These are phyloP conservation scores for Vinca minor DNA, from an alignment of 257 asterid species.

Conservation along the genomic window DNA sequence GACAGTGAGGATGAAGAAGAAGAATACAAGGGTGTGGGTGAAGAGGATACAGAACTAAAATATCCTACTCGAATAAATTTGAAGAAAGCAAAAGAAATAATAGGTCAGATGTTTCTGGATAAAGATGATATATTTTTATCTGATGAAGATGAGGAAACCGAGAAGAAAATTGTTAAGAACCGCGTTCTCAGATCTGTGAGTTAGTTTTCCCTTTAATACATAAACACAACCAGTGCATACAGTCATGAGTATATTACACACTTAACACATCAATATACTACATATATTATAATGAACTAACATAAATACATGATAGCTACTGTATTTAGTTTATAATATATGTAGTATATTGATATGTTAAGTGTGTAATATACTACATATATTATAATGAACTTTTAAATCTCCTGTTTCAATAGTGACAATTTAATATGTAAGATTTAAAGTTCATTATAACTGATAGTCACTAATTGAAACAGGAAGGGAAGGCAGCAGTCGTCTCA, in stretches of 20 bases:
- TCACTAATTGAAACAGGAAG: constrained; percentile 42
- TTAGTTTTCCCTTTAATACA: constrained; percentile 2
- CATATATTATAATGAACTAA: too few relatives aligned
- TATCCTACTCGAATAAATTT: constrained; percentile 36
- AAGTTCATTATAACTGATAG: background rate
- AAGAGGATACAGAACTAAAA: constrained; percentile 31
- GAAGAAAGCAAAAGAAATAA: constrained; percentile 65
- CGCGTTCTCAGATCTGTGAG: constrained; percentile 54
- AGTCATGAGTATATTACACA: too few relatives aligned
- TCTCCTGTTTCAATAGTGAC: too few relatives aligned
- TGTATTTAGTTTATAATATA: too few relatives aligned
- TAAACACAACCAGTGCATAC: background rate
- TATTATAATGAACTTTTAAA: too few relatives aligned
- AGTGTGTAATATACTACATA: too few relatives aligned
- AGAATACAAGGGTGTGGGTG: constrained; percentile 34
- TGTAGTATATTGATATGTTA: too few relatives aligned
- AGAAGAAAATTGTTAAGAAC: constrained; percentile 40
- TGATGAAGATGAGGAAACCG: constrained; percentile 64
- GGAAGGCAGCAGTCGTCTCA: constrained; percentile 34
- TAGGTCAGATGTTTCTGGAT: constrained; percentile 52
- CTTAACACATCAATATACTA: too few relatives aligned
- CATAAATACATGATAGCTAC: too few relatives aligned
- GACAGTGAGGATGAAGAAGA: constrained; percentile 46
- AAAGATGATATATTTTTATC: constrained; percentile 74
- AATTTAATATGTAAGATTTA: background rate